Base-by-base conservation (phyloP, 2,329 filamentous ascomycete species). In the Pseudocercospora musae region DNA sequence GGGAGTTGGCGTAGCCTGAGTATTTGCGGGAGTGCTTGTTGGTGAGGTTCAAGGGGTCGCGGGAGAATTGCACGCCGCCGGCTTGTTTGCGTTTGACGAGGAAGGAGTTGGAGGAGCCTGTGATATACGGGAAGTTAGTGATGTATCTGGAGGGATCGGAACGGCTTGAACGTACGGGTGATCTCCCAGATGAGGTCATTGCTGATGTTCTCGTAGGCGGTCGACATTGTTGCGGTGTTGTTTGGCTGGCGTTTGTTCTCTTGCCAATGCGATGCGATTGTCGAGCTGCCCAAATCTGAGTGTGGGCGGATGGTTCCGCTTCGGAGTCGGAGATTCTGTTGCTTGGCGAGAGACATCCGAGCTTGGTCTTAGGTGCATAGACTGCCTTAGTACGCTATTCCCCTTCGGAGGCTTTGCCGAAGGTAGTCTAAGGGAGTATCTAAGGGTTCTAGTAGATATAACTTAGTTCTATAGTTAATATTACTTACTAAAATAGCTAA, bases 21-120 rank as follows among this genome's bases (percentile, higher is more conserved):
- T 96, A 87, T 91, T 96, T 98, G 84, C 91, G 90, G 74, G 86
- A 88, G 85, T 96, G 89, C 82, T 89, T 84, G 89, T 97, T 98
- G 79, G 82, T 85, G 81, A 98, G 82, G 87, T 98, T 99, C 72
- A 97, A 82, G 75, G 93, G 91, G 79, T 98, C 94, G 74, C 90
- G 90, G 73, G 94, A 98, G 86, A 99, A 92, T 82, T 91, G 90
- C 73, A 90, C 84, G 79, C 91, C 90, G 76, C 91, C 92, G 75
- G 84, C 84, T 74, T 82, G 81, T 78, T 87, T 89, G 83, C 91
- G 90, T 89, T 96, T 96, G 79, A 94, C 90, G 78, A 96, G 89
- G 87, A 84, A 96, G 78, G 91, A 82, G 84, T 96, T 96, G 83
- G 92, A 87, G 84, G 82, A 83, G 82, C 92, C 93, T 97, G 77